Percentiles rank a stretch among this genome's conserved stretches.
Evolutionary conservation across 2,329 filamentous ascomycete species (phyloP).

Genomic region (Neoarthrinium moseri): DNA sequence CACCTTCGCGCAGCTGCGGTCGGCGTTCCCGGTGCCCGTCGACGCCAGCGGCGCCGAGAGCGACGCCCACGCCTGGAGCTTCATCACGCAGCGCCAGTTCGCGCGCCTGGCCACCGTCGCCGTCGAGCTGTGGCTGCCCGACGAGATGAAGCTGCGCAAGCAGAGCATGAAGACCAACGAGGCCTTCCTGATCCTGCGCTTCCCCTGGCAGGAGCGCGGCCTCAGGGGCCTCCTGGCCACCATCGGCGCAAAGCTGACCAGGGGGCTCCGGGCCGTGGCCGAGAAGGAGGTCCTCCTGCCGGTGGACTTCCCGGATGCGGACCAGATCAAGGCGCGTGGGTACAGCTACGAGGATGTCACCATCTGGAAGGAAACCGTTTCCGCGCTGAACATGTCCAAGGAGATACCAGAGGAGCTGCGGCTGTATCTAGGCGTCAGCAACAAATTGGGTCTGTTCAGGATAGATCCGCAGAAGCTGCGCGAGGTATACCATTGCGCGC

Average conservation of each 20-base stretch:
- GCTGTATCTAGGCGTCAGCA: slow-evolving; percentile 65
- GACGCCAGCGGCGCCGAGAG: slow-evolving; percentile 31
- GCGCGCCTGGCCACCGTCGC: slow-evolving; percentile 70
- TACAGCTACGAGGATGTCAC: slow-evolving; percentile 62
- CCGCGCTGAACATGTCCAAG: slow-evolving; percentile 54
- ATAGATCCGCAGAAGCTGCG: slow-evolving; percentile 58
- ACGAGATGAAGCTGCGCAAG: slow-evolving; percentile 53
- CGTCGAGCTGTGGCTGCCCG: slow-evolving; percentile 68
- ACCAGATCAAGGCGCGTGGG: slow-evolving; percentile 55
- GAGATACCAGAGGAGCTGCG: slow-evolving; percentile 63
- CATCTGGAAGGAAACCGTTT: slow-evolving; percentile 61
- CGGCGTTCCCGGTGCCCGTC: slow-evolving; percentile 41
- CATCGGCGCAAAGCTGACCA: slow-evolving; percentile 48
- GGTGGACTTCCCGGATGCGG: slow-evolving; percentile 56
- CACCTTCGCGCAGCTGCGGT: slow-evolving; percentile 70
- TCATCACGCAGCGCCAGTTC: slow-evolving; percentile 68
- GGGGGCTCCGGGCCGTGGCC: slow-evolving; percentile 47
- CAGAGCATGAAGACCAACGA: slow-evolving; percentile 51
- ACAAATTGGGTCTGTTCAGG: slow-evolving; percentile 67
- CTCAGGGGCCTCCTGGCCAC: slow-evolving; percentile 44
- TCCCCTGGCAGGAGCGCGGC: slow-evolving; percentile 57
- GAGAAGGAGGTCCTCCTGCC: slow-evolving; percentile 68
- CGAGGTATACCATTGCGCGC: slow-evolving; percentile 60
- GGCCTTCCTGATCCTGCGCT: slow-evolving; percentile 65
- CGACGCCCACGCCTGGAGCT: slow-evolving; percentile 59